These are phyloP conservation scores for Graphilbum sp. DNA, from an alignment of 2,329 filamentous ascomycete species.

Conservation along the genomic window DNA sequence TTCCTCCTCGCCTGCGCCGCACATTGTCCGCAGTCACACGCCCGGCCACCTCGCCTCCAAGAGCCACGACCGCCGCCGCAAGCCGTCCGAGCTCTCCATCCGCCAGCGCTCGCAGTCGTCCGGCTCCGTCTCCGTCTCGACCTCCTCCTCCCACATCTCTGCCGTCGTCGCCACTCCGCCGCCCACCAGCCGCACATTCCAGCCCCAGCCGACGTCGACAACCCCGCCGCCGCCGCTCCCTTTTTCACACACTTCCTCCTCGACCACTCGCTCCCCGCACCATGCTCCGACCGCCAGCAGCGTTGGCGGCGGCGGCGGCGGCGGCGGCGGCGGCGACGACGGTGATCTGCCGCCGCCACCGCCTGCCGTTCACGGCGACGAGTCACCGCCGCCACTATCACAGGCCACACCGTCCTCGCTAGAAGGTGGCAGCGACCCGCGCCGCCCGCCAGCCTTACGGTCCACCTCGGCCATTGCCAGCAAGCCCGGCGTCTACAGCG, in stretches of 20 bases:
- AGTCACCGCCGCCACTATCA: constrained; percentile 5
- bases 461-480: constrained; percentile 36
- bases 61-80: constrained; percentile 34
- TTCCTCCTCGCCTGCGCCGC: constrained; percentile 14
- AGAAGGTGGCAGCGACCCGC: constrained; percentile 14
- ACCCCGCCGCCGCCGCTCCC: not conserved
- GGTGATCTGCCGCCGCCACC: not conserved
- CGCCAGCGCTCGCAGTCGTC: constrained; percentile 38
- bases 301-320: not conserved
- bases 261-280: constrained; percentile 4
- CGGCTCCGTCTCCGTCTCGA: constrained; percentile 10
- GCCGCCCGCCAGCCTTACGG: constrained; percentile 29
- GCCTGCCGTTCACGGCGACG: constrained; percentile 7
- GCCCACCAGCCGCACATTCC: not conserved
- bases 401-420: constrained; percentile 1
- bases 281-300: not conserved
- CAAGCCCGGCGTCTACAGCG: constrained; percentile 12
- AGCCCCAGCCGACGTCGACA: not conserved
- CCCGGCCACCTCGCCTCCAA: constrained; percentile 44
- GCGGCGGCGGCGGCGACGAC: constrained; percentile 3
- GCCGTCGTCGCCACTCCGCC: not conserved
- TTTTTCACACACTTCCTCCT: not conserved
- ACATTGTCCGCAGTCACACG: constrained; percentile 40
- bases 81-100: constrained; percentile 33
- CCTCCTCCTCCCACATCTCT: not conserved